These are phyloP conservation scores for Verticillium longisporum DNA, from an alignment of 2,329 filamentous ascomycete genomes.

Conservation along the genomic window DNA sequence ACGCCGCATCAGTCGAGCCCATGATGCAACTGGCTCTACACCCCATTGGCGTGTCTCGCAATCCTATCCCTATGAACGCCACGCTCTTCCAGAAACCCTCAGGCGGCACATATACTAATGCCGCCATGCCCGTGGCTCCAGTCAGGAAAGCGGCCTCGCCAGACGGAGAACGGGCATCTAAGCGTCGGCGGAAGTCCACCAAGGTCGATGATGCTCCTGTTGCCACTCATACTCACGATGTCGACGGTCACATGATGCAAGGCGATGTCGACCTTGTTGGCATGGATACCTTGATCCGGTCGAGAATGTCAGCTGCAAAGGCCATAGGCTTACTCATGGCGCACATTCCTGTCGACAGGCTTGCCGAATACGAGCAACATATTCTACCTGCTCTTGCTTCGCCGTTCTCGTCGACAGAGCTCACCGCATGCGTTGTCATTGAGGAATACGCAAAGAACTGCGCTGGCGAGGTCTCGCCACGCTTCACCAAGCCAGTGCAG, in stretches of 20 bases:
- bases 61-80: conserved; percentile 88
- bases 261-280: conserved; percentile 94
- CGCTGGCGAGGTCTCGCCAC: conserved; percentile 38
- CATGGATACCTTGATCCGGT: conserved; percentile 79
- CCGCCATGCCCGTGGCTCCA: conserved; percentile 35
- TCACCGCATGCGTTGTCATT: conserved; percentile 74
- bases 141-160: conserved; percentile 44
- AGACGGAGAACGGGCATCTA: conserved; percentile 57
- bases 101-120: conserved; percentile 67
- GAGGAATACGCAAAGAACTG: conserved; percentile 76
- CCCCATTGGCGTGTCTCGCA: conserved; percentile 84
- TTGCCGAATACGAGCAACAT: conserved; percentile 57
- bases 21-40: conserved; percentile 80
- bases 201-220: conserved; percentile 65
- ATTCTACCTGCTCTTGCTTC: conserved; percentile 64
- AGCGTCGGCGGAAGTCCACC: conserved; percentile 77
- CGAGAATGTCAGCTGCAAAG: conserved; percentile 77
- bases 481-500: conserved; percentile 61
- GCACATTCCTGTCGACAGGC: conserved; percentile 57
- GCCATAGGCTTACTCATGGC: conserved; percentile 83
- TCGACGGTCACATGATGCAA: conserved; percentile 96
- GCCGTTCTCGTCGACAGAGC: conserved; percentile 76
- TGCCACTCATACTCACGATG: conserved; percentile 72
- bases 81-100: conserved; percentile 89
- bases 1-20: conserved; percentile 65